These are phyloP conservation scores for Pterulicium gracile DNA, from an alignment of 1,284 basidiomycete species.

Conservation along the genomic window DNA sequence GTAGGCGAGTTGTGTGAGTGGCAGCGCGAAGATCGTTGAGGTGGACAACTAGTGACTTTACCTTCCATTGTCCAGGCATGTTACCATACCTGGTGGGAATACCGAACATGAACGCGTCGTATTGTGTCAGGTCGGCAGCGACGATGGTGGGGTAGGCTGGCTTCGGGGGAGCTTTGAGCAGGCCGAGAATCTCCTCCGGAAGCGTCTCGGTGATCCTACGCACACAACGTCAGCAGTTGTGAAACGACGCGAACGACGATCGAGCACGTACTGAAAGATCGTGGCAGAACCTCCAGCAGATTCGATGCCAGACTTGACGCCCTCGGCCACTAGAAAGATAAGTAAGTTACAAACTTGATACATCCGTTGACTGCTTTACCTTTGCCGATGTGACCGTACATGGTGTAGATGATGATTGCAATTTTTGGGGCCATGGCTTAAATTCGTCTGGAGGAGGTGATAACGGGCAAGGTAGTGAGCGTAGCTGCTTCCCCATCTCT, in stretches of 20 bases:
- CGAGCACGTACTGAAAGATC: conserved; percentile 59
- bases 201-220: conserved; percentile 77
- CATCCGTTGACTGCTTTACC: conserved; percentile 17
- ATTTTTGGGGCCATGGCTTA: conserved; percentile 16
- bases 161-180: conserved; percentile 71
- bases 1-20: neutral
- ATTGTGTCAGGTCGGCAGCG: conserved; percentile 54
- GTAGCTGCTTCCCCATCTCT: too few species aligned
- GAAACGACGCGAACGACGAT: neutral
- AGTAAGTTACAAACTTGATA: neutral
- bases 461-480: too few species aligned
- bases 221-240: conserved; percentile 5
- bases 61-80: conserved; percentile 66
- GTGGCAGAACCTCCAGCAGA: conserved; percentile 60
- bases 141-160: conserved; percentile 54
- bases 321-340: conserved; percentile 55
- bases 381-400: conserved; percentile 45
- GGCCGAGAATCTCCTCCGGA: conserved; percentile 59
- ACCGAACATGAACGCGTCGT: conserved; percentile 59
- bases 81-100: conserved; percentile 73
- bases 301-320: conserved; percentile 64
- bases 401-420: conserved; percentile 46
- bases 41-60: conserved; percentile 15
- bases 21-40: neutral
- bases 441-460: too few species aligned